These are phyloP conservation scores for Malus orientalis DNA, from an alignment of 306 rosid genomes.

Conservation along the genomic window DNA sequence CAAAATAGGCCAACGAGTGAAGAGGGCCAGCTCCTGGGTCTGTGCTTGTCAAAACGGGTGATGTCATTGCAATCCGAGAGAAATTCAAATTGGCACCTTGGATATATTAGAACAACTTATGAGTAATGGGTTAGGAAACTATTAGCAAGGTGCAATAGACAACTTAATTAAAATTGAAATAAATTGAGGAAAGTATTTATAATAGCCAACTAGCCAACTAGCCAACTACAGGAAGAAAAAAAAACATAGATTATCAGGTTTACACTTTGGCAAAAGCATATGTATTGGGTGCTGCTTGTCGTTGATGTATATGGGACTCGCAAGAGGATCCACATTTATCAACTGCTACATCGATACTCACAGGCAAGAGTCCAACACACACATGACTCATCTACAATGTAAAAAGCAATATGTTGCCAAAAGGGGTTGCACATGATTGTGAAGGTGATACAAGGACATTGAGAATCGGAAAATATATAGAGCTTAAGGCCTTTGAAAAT, in stretches of 20 bases:
- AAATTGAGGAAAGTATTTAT: neutral
- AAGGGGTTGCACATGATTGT: neutral
- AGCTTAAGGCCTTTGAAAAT: neutral
- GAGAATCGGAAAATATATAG: neutral
- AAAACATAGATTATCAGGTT: neutral
- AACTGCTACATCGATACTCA: neutral
- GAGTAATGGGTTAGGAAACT: neutral
- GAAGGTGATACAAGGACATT: neutral
- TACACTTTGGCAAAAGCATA: neutral
- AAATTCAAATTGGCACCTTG: slow-evolving; percentile 82
- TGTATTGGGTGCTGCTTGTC: neutral
- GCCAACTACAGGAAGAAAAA: too few relatives aligned
- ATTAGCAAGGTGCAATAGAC: neutral
- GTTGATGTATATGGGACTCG: neutral
- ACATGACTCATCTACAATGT: neutral
- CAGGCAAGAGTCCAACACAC: neutral
- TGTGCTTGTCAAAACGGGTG: slow-evolving; percentile 57
- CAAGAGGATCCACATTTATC: neutral
- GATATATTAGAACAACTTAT: slow-evolving; percentile 70
- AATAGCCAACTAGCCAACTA: neutral
- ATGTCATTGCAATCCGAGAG: slow-evolving; percentile 66
- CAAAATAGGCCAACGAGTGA: slow-evolving; percentile 53
- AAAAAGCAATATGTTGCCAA: neutral
- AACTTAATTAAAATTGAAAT: neutral
- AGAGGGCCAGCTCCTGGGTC: slow-evolving; percentile 60